Percentiles rank a stretch among this genome's conserved stretches.
Conservation (phyloP, 805 yeast genomes). For the Kodamaea neixiangensis region DNA sequence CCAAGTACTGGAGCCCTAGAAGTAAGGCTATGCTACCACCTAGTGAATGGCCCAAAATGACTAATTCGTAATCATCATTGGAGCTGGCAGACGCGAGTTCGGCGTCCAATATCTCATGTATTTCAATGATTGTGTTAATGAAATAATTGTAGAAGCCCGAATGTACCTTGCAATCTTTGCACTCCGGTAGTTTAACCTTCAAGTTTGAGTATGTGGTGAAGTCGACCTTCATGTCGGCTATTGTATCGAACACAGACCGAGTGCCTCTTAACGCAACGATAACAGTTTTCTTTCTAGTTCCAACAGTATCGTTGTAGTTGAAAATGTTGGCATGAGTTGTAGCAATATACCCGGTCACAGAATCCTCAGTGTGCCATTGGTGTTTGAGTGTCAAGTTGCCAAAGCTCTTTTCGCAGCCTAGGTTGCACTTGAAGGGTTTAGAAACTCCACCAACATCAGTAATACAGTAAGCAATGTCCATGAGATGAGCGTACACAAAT, state of each 20-base stretch:
- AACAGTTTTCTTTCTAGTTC: constrained; percentile 20
- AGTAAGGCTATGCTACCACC: constrained; percentile 46
- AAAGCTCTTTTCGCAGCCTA: constrained; percentile 34
- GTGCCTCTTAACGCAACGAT: constrained; percentile 44
- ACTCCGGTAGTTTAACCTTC: constrained; percentile 23
- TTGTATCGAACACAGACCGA: constrained; percentile 40
- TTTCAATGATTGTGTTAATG: constrained; percentile 26
- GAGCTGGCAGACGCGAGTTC: constrained; percentile 17
- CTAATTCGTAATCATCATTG: constrained; percentile 17
- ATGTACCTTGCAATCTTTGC: constrained; percentile 42
- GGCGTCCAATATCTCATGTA: constrained; percentile 24
- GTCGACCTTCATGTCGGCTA: constrained; percentile 40
- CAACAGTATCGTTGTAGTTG: constrained; percentile 5
- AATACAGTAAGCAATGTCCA: constrained; percentile 47
- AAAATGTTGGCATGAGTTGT: constrained; percentile 30
- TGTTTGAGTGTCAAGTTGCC: constrained; percentile 39
- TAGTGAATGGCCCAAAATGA: constrained; percentile 32
- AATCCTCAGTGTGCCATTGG: constrained; percentile 43
- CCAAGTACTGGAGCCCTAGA: constrained; percentile 37
- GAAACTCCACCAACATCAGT: constrained; percentile 29
- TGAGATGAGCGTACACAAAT: constrained; percentile 41
- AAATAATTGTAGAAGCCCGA: constrained; percentile 32
- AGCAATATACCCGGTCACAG: constrained; percentile 43
- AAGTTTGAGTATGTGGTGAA: constrained; percentile 31
- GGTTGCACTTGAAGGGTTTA: constrained; percentile 41